phyloP scores from a whole-genome alignment of 1,284 basidiomycete genomes.

The Stygiomarasmius scandens region DNA sequence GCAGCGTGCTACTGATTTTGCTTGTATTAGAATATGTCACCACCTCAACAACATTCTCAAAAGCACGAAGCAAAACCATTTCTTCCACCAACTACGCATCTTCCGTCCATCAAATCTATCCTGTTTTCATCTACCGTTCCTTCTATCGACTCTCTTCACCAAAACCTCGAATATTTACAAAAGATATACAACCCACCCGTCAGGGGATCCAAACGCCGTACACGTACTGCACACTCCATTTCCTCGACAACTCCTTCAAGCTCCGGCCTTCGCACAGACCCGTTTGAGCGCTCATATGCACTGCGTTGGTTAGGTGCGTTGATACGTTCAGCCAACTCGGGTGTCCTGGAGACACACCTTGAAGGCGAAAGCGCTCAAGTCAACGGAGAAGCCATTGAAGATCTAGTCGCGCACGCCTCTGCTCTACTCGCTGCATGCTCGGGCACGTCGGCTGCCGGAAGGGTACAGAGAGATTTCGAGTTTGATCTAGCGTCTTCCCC shows the following conservation, averaged over 20 bases:
- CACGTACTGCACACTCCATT: not conserved
- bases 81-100: slow-evolving; percentile 41
- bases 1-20: too few relatives aligned
- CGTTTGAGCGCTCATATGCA: slow-evolving; percentile 69
- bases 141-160: not conserved
- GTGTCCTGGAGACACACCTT: slow-evolving; percentile 10
- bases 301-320: slow-evolving; percentile 73
- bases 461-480: slow-evolving; percentile 37
- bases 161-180: slow-evolving; percentile 29
- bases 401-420: slow-evolving; percentile 55
- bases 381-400: slow-evolving; percentile 16
- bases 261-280: slow-evolving; percentile 43
- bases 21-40: too few relatives aligned
- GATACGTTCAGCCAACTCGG: slow-evolving; percentile 34
- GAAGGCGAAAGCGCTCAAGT: not conserved
- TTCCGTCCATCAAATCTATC: slow-evolving; percentile 31
- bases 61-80: not conserved
- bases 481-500: slow-evolving; percentile 23
- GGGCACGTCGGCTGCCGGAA: slow-evolving; percentile 57
- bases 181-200: slow-evolving; percentile 15
- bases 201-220: slow-evolving; percentile 9
- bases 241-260: not conserved
- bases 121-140: not conserved
- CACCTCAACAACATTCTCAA: too few relatives aligned
- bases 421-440: slow-evolving; percentile 66